A percentile compares a stretch with the other conserved stretches of the same genome.
Conservation (phyloP, 129 eudicot genomes). For the Flaveria linearis region DNA sequence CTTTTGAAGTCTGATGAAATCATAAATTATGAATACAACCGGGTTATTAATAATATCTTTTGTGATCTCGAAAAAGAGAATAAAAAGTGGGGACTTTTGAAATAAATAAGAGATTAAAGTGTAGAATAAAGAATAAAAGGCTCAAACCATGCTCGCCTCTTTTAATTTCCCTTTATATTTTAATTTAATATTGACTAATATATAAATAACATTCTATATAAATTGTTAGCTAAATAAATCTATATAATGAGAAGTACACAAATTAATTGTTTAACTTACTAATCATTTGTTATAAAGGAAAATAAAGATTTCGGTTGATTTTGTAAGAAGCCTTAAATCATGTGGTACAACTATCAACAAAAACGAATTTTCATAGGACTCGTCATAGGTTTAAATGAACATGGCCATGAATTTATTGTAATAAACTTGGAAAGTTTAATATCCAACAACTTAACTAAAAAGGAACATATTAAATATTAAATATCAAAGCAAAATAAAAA, state of each 20-base stretch:
- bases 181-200: too few relatives aligned
- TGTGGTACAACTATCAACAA: neutral
- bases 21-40: slow-evolving; percentile 25
- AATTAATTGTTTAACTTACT: too few relatives aligned
- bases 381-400: neutral
- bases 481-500: too few relatives aligned
- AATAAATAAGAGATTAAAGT: slow-evolving; percentile 24
- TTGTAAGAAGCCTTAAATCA: neutral
- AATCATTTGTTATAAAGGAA: neutral
- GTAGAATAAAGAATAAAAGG: slow-evolving; percentile 5
- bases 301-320: neutral
- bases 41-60: slow-evolving; percentile 12
- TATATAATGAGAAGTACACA: too few relatives aligned
- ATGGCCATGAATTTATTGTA: neutral
- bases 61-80: neutral
- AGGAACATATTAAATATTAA: neutral
- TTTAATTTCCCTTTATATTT: too few relatives aligned
- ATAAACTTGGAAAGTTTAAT: neutral
- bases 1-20: slow-evolving; percentile 27
- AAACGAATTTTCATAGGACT: too few relatives aligned
- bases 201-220: too few relatives aligned
- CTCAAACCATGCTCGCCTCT: slow-evolving; percentile 18
- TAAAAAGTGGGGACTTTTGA: slow-evolving; percentile 21
- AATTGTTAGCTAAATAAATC: too few relatives aligned
- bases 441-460: neutral